Base-by-base conservation (phyloP, 306 rosid species). In the Gillenia trifoliata region DNA sequence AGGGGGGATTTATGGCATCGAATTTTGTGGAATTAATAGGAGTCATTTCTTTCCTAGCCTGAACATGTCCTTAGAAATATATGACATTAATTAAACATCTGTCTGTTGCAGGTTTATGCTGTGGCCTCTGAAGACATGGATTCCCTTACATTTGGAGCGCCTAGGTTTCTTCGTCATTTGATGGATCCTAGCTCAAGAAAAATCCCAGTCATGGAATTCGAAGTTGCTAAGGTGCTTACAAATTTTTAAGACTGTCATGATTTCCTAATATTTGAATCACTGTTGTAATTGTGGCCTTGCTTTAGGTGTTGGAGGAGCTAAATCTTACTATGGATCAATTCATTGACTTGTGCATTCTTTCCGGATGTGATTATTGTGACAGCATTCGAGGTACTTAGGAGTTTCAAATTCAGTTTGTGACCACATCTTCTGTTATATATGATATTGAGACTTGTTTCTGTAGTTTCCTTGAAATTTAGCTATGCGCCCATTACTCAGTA, bases 111-210 rank as follows among this genome's bases (percentile, higher is more conserved):
- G 98, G 98, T 86, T 75, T 94, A 87, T 85, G 98, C 89, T 11
- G 98, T 91, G 83, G 98, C 98, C 68, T 94, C 98, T 54, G 97
- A 94, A 86, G 98, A 94, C 71, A 94, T 94, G 98, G 98, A 94
- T 85, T 94, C 97, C 26, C 79, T 91, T 63, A 91, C 98, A 4
- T 91, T 94, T 87, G 98, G 98, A 82, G 92, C 97, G 76, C 91
- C 96, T 38, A 90, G 66, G 66, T 94, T 94, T 85, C 97, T 93
- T 80, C 96, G 98, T 55, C 98, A 94, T 80, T 83, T 94, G 78
- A 91, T 94, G 98, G 97, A 94, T 82, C 98, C 98, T 40, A 94
- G 97, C 90, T 89, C 98, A 20, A 89, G 96, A 75, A 94, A 94
- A 86, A 50, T 90, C 84, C 98, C 96, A 45, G 98, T 94, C 73